Conservation (phyloP, 202 grass and related monocot species). For the Thinopyrum obtusiflorum region DNA sequence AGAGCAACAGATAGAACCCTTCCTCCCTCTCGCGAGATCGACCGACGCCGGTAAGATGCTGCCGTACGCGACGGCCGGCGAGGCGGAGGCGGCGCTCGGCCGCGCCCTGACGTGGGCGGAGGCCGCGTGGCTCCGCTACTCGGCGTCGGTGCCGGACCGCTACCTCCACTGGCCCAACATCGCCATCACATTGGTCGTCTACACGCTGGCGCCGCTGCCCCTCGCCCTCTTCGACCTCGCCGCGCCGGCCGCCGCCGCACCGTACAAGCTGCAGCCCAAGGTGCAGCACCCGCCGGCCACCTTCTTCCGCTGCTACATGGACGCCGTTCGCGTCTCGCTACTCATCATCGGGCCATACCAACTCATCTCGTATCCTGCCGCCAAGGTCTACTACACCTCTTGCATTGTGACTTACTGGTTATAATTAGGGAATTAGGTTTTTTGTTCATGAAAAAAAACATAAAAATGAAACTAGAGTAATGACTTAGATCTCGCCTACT, state of each 20-base stretch:
- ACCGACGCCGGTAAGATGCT: background rate
- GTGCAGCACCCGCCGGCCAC: slow-evolving; percentile 34
- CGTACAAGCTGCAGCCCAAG: slow-evolving; percentile 62
- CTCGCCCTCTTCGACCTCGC: slow-evolving; percentile 46
- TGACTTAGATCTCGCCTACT: background rate
- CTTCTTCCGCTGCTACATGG: slow-evolving; percentile 53
- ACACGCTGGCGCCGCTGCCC: slow-evolving; percentile 50
- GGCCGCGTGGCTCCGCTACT: slow-evolving; percentile 51
- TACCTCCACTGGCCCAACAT: slow-evolving; percentile 47
- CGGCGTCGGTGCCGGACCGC: slow-evolving; percentile 37
- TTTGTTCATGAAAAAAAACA: background rate
- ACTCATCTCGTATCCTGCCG: slow-evolving; percentile 42
- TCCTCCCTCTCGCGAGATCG: slow-evolving; percentile 12
- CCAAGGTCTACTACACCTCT: slow-evolving; percentile 38
- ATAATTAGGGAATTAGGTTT: background rate
- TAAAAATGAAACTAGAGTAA: background rate
- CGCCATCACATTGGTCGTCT: slow-evolving; percentile 43
- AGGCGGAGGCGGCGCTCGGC: slow-evolving; percentile 48
- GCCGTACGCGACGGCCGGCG: slow-evolving; percentile 31
- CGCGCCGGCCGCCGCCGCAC: slow-evolving; percentile 8
- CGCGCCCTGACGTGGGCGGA: slow-evolving; percentile 36
- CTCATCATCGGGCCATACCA: slow-evolving; percentile 44
- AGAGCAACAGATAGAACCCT: background rate
- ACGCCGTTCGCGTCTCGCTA: slow-evolving; percentile 37
- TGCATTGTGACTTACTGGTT: background rate